Evolutionary conservation across 768 basidiomycete species (phyloP).

Genomic region (Leccinum subgranulosum): DNA sequence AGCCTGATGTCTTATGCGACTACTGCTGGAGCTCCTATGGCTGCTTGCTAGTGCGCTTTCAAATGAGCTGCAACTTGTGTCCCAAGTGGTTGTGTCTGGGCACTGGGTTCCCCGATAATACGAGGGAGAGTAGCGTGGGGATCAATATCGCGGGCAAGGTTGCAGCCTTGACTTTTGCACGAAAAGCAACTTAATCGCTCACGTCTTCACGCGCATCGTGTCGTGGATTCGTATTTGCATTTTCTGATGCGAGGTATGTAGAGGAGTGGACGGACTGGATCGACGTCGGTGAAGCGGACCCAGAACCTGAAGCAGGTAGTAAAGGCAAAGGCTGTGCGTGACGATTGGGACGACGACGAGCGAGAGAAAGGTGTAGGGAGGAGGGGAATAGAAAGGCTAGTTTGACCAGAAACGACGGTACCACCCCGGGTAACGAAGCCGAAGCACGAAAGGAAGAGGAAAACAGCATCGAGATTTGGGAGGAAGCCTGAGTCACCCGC

Average conservation of each 20-base stretch:
- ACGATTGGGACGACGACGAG: conserved; percentile 53
- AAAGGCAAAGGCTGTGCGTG: conserved; percentile 31
- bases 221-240: background rate
- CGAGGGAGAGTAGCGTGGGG: conserved; percentile 11
- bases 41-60: conserved; percentile 68
- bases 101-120: conserved; percentile 2
- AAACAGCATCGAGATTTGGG: conserved; percentile 57
- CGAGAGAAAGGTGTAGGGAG: background rate
- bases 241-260: background rate
- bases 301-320: background rate
- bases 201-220: background rate
- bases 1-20: conserved; percentile 38
- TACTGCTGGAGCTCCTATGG: conserved; percentile 64
- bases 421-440: background rate
- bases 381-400: background rate
- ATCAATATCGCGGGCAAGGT: conserved; percentile 15
- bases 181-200: conserved; percentile 8
- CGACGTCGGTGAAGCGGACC: background rate
- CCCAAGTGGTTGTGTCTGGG: too few species aligned
- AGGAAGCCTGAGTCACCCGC: conserved; percentile 55
- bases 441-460: background rate
- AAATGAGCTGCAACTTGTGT: conserved; percentile 15
- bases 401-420: background rate
- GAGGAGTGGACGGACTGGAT: background rate
- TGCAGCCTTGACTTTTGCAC: background rate